Evolutionary conservation across 225 moss, liverwort and hornwort species (phyloP), one percentile per base, ranked within the genome.

Genomic region (Polytrichum commune): DNA sequence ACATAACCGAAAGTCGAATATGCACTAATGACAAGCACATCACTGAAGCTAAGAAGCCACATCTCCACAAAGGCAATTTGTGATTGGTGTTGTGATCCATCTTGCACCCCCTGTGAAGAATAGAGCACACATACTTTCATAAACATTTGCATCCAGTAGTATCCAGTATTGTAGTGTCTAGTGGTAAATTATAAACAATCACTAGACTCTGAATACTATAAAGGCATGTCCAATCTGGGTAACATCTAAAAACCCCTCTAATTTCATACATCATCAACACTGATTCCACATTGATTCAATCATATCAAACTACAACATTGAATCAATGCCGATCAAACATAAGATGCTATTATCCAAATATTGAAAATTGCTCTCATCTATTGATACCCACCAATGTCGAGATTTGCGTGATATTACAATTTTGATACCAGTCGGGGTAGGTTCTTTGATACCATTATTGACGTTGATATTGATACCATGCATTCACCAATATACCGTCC

Each of bases 1-100:
- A 84, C 60, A 54, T 84, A 84, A 19, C 83, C 83, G 53, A 84
- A 84, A 13, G 83, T 84, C 16, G 83, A 84, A 56, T 77, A 84
- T n/a, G 83, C 73, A 56, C 79, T 79, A 60, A 74, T 84, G 63
- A 57, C 79, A 53, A 84, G 63, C n/a, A 74, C 77, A 64, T 84
- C 80, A 29, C 83, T 80, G 67, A 76, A 79, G 68, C 83, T 80
- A 24, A 84, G 55, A 38, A 84, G 67, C 83, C 83, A 84, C 80
- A 84, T 79, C 53, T 84, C 83, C 66, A 80, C 79, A 35, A 84
- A 68, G 18, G 83, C 83, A 60, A 66, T 60, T 23, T 80, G 76
- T 18, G 71, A 56, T 61, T 84, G 83, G 28, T 71, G 68, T 5
- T 23, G 28, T 23, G 83, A 69, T 38, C 60, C 18, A 24, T 76